Evolutionary conservation across 257 asterid species (phyloP).

Genomic region (Nicotiana attenuata): DNA sequence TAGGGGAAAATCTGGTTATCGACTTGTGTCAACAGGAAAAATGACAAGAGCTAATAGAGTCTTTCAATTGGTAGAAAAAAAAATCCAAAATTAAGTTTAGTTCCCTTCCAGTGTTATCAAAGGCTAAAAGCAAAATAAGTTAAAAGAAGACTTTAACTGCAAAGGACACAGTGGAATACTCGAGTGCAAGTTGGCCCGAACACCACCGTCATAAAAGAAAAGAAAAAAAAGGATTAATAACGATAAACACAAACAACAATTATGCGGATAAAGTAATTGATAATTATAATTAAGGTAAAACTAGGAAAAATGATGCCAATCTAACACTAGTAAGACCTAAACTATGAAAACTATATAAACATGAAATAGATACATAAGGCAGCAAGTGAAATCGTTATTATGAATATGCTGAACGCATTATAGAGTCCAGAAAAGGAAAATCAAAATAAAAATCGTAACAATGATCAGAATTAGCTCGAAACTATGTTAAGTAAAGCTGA

Average conservation of each 20-base stretch:
- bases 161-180: background rate
- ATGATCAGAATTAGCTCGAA: background rate
- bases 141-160: background rate
- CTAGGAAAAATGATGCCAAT: background rate
- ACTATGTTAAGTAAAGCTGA: background rate
- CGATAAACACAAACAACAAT: background rate
- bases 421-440: background rate
- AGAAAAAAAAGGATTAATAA: background rate
- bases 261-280: background rate
- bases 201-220: too few relatives aligned
- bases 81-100: background rate
- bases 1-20: background rate
- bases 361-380: background rate
- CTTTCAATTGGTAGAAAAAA: background rate
- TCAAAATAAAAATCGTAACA: background rate
- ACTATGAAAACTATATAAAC: background rate
- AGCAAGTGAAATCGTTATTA: background rate
- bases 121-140: background rate
- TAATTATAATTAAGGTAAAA: background rate
- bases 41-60: background rate
- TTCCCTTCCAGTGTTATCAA: background rate
- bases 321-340: background rate
- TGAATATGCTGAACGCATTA: background rate
- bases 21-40: background rate
- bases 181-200: too few relatives aligned